Conservation (phyloP, 176 grass and related monocot genomes). For the Oryza meyeriana region DNA sequence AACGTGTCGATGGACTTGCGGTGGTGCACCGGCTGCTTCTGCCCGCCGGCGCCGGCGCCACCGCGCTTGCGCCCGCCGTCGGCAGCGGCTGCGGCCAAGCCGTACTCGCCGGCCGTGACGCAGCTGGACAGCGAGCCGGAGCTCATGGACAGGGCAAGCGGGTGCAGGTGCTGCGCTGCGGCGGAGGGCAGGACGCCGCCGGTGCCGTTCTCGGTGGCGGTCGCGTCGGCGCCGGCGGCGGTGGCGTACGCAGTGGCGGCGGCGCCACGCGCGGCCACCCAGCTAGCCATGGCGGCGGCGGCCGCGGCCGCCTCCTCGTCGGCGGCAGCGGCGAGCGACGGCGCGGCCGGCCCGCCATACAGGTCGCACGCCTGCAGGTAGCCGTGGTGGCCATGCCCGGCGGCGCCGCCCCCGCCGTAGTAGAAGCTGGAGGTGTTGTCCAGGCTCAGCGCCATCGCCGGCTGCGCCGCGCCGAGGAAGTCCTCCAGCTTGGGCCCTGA, state of each 20-base stretch:
- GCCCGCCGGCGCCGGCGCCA: slow-evolving; percentile 18
- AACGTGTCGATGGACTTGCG: slow-evolving; percentile 99
- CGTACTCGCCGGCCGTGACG: slow-evolving; percentile 43
- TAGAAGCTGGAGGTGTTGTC: slow-evolving; percentile 72
- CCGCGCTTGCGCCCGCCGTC: slow-evolving; percentile 76
- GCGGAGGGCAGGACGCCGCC: not conserved
- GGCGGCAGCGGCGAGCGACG: not conserved
- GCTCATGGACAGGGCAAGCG: slow-evolving; percentile 84
- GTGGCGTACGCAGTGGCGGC: not conserved
- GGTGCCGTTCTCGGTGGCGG: not conserved
- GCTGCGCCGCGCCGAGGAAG: slow-evolving; percentile 71
- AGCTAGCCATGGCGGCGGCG: slow-evolving; percentile 43
- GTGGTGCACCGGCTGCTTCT: slow-evolving; percentile 94
- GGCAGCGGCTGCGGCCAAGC: not conserved
- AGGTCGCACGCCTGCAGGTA: slow-evolving; percentile 62
- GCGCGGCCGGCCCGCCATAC: slow-evolving; percentile 18
- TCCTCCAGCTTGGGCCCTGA: slow-evolving; percentile 93
- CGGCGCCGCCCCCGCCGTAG: slow-evolving; percentile 39
- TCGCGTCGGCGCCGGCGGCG: not conserved
- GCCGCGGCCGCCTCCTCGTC: slow-evolving; percentile 30
- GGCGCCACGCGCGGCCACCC: slow-evolving; percentile 30
- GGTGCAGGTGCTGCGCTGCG: slow-evolving; percentile 20
- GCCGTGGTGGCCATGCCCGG: not conserved
- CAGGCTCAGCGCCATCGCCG: slow-evolving; percentile 82
- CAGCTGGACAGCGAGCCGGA: slow-evolving; percentile 83